Conservation (phyloP, 345 rosid species). For the Alliaria petiolata region DNA sequence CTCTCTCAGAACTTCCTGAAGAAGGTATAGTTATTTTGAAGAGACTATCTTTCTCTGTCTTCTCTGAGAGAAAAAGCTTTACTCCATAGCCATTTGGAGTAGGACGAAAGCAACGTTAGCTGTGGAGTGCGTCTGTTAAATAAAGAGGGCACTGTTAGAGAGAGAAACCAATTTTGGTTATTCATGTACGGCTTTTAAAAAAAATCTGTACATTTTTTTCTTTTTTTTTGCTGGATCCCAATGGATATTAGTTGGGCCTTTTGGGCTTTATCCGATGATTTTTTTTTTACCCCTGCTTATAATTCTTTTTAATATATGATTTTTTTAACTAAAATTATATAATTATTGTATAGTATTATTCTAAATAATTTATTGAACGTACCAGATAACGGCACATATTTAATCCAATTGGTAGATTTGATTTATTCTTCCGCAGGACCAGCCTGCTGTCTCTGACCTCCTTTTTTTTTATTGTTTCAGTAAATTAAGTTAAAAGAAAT, state of each 20-base stretch:
- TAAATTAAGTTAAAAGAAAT: background rate
- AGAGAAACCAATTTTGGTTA: background rate
- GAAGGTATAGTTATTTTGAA: background rate
- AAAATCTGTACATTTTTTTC: background rate
- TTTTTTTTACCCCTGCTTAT: background rate
- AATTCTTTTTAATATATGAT: background rate
- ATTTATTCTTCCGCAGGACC: slow-evolving; percentile 33
- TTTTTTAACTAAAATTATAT: background rate
- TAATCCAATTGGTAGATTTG: slow-evolving; percentile 29
- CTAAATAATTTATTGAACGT: background rate
- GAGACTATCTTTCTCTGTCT: background rate
- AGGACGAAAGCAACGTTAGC: slow-evolving; percentile 38
- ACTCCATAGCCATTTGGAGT: slow-evolving; percentile 27
- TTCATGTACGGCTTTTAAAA: background rate
- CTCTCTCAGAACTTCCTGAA: slow-evolving; percentile 20
- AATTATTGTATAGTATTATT: no score
- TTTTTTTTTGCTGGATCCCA: slow-evolving; percentile 13
- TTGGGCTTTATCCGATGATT: slow-evolving; percentile 28
- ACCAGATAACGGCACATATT: slow-evolving; percentile 22
- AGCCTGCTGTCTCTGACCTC: slow-evolving; percentile 27
- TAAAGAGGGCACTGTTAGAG: slow-evolving; percentile 5
- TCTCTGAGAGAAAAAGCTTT: background rate
- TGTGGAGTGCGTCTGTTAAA: slow-evolving; percentile 31
- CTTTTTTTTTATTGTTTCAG: background rate
- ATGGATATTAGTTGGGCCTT: slow-evolving; percentile 30